Base-by-base conservation (phyloP, 73 alveolate species). In the Paramecium pentaurelia region DNA sequence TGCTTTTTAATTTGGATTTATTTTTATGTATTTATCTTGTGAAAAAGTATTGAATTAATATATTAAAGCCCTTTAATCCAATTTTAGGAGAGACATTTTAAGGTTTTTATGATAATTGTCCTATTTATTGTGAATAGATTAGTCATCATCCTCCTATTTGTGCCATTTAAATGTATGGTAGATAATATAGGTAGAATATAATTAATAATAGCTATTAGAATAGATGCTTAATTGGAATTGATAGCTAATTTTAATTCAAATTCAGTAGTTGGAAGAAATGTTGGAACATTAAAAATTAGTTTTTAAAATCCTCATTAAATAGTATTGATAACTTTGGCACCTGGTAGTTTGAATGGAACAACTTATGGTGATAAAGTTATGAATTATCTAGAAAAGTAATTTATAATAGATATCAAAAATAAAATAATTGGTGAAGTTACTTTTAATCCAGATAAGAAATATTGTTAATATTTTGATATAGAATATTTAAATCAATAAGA, bases 71-170 rank as follows among this genome's bases (percentile, higher is more conserved):
- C 4, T 96, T 96, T 93, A 96, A 95, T 86, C 99, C 99, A 14
- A 95, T 96, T 86, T 68, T 96, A 16, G 99, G 99, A 12, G 99
- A 96, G 80, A 96, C 99, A 30, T 96, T 49, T 92, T 92, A 96
- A 89, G 97, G 97, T 8, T 89, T 71, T 64, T 34, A 93, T 28
- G 99, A 97, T 32, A 77, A 77, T 30, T 59, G 91, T 54, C 96
- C 92, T 12, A 45, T 71, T 34, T 93, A 86, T 89, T 47, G 93
- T 68, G 96, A 93, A 64, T 64, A 93, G 42, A 86, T 86, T 37
- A 84, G 92, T 68, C 96, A 93, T 93, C 96, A 93, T 93, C 96
- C 96, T 60, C 96, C 96, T 4, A 88, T 93, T 64, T 86, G 94
- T 70, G 85, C 60, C 7, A 59, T 54, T 14, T 86, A 71, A 27